phyloP scores from a whole-genome alignment of 352 stramenopile genomes.

The Globisporangium cystogenes region DNA sequence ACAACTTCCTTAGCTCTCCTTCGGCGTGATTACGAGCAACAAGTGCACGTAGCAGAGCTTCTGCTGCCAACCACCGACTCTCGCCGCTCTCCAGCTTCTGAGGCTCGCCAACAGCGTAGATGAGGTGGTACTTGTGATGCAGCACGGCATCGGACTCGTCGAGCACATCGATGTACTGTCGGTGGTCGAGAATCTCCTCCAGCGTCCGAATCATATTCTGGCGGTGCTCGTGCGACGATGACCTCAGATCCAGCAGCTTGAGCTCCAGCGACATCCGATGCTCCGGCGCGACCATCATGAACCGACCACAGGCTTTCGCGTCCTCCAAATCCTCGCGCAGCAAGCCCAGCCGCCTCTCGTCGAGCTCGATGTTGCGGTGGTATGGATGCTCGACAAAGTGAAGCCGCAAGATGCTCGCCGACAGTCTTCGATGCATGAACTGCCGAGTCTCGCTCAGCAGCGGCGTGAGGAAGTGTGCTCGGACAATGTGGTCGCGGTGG shows the following conservation, averaged over 20 bases:
- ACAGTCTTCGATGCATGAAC: constrained; percentile 58
- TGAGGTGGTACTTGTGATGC: constrained; percentile 82
- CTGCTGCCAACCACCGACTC: constrained; percentile 47
- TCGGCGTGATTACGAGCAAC: constrained; percentile 11
- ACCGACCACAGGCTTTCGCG: constrained; percentile 27
- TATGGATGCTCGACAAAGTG: constrained; percentile 66
- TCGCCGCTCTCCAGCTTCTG: constrained; percentile 37
- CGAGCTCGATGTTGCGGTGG: constrained; percentile 45
- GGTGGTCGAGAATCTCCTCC: constrained; percentile 34
- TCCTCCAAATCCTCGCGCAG: constrained; percentile 35
- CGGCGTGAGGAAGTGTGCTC: constrained; percentile 52
- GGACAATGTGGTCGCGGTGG: constrained; percentile 22
- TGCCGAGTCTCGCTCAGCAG: constrained; percentile 61
- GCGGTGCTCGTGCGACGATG: constrained; percentile 8
- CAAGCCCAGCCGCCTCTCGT: constrained; percentile 12
- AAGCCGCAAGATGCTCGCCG: constrained; percentile 29
- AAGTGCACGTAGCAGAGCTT: constrained; percentile 30
- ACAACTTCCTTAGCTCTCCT: constrained; percentile 21
- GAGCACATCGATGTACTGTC: constrained; percentile 73
- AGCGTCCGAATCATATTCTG: constrained; percentile 15
- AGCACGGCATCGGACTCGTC: constrained; percentile 88
- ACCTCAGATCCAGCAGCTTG: constrained; percentile 54
- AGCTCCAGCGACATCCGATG: constrained; percentile 87
- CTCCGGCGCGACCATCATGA: constrained; percentile 79
- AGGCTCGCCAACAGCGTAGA: constrained; percentile 74